Conservation (phyloP, 2,329 filamentous ascomycete species). For the Colletotrichum simmondsii region DNA sequence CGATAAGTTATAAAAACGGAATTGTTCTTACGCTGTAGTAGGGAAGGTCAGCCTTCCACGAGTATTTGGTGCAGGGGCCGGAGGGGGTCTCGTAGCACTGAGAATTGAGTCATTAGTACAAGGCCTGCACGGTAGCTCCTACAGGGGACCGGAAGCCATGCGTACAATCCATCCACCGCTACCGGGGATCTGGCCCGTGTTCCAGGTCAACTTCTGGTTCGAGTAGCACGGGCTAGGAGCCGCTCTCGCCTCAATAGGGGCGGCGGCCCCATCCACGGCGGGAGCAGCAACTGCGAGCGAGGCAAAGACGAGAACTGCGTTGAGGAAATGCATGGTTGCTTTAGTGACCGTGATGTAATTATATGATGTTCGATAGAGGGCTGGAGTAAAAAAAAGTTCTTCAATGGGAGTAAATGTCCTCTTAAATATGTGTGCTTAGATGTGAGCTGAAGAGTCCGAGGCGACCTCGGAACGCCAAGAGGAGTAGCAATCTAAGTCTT, state of each 20-base stretch:
- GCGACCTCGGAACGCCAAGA: no score
- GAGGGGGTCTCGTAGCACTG: background rate
- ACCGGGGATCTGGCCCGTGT: background rate
- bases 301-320: background rate
- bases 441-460: no score
- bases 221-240: background rate
- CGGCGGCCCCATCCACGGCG: background rate
- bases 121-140: no score
- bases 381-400: no score
- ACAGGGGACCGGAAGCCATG: no score
- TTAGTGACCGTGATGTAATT: no score
- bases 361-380: no score
- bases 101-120: background rate
- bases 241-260: background rate
- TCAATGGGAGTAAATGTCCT: no score
- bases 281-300: constrained; percentile 1
- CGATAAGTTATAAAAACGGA: accelerated
- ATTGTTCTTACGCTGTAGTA: constrained; percentile 2
- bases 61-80: background rate
- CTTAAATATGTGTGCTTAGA: no score
- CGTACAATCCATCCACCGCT: constrained; percentile 10
- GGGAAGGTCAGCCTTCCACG: constrained; percentile 5
- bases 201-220: background rate
- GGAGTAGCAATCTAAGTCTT: no score
- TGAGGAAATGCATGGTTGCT: background rate